Evolutionary conservation across 345 rosid species (phyloP).

Genomic region (Mallotus nudiflorus): DNA sequence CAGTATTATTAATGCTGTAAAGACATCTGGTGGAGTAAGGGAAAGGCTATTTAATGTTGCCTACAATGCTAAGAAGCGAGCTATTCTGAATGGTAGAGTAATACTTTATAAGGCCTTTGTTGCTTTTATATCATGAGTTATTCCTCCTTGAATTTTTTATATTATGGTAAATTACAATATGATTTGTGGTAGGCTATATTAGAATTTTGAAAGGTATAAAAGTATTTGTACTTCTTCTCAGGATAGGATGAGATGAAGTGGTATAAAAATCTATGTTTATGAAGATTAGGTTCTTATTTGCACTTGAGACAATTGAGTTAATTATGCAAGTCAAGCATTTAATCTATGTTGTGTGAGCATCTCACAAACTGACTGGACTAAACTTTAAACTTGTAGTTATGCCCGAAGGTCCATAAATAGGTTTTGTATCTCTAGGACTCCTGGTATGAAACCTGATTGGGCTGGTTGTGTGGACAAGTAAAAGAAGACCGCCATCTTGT

Average conservation of each 20-base stretch:
- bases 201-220: neutral
- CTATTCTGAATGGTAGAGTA: conserved; percentile 70
- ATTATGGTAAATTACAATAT: neutral
- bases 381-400: neutral
- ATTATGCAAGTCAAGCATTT: neutral
- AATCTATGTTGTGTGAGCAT: neutral
- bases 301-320: neutral
- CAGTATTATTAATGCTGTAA: conserved; percentile 83
- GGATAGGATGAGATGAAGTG: neutral
- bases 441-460: neutral
- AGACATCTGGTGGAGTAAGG: conserved; percentile 73
- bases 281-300: neutral
- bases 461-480: neutral
- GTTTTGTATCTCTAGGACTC: neutral
- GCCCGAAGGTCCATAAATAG: neutral
- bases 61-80: conserved; percentile 94
- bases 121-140: conserved; percentile 9
- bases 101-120: conserved; percentile 7
- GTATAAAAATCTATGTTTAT: neutral
- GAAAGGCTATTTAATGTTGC: conserved; percentile 91
- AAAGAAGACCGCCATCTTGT: neutral
- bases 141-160: neutral
- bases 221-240: neutral
- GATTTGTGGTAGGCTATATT: neutral
- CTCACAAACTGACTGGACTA: neutral